phyloP scores from a whole-genome alignment of 495 filamentous ascomycete genomes.

The Trypethelium eluteriae region DNA sequence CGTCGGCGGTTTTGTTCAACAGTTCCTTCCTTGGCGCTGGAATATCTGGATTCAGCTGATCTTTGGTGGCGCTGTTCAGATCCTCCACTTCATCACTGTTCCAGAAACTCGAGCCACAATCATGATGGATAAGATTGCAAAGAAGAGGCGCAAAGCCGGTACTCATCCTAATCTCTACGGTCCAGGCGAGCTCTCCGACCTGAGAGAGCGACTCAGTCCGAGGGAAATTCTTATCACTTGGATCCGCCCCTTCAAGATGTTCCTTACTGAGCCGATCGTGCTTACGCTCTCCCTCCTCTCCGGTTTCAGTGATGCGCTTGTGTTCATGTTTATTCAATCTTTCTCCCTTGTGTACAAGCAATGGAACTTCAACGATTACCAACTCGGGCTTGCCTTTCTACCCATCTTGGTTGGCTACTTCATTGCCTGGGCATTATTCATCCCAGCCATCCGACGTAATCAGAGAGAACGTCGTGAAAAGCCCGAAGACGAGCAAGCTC shows the following conservation, averaged over 20 bases:
- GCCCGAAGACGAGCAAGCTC: constrained; percentile 51
- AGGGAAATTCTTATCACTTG: constrained; percentile 54
- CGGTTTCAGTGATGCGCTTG: constrained; percentile 71
- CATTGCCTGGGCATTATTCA: constrained; percentile 55
- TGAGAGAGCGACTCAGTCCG: constrained; percentile 51
- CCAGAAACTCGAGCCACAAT: constrained; percentile 62
- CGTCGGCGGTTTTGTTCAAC: constrained; percentile 67
- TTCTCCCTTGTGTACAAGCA: constrained; percentile 57
- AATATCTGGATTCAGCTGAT: constrained; percentile 75
- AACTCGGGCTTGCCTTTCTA: constrained; percentile 55
- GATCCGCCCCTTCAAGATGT: constrained; percentile 68
- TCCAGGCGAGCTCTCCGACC: constrained; percentile 53
- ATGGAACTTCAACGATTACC: constrained; percentile 51
- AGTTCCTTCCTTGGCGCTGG: constrained; percentile 64
- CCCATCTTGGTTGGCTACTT: constrained; percentile 59
- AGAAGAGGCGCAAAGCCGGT: constrained; percentile 52
- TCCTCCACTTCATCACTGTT: constrained; percentile 59
- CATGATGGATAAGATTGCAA: constrained; percentile 59
- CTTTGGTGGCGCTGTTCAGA: constrained; percentile 57
- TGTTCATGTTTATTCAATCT: constrained; percentile 70
- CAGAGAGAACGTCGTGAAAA: constrained; percentile 43
- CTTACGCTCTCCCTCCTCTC: constrained; percentile 62
- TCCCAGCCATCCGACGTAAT: constrained; percentile 57
- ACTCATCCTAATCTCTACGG: constrained; percentile 50
- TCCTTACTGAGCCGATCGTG: constrained; percentile 69